phyloP scores from a whole-genome alignment of 805 yeast species.

The Candida railenensis region DNA sequence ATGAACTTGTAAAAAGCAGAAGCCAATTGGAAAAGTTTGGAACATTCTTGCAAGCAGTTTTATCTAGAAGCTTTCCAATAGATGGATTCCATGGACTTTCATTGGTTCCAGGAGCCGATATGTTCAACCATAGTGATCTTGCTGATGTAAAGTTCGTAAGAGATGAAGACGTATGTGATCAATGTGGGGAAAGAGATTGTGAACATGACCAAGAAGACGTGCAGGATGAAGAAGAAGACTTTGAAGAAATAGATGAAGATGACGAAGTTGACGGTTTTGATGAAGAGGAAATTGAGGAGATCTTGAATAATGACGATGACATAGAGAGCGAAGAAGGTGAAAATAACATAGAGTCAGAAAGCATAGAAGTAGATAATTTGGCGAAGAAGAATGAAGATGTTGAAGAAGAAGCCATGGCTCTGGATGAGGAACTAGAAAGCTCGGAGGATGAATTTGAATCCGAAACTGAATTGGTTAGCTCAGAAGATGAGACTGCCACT shows the following conservation, averaged over 20 bases:
- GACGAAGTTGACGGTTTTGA: too few relatives aligned
- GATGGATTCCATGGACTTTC: conserved; percentile 75
- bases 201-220: conserved; percentile 23
- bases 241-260: conserved; percentile 11
- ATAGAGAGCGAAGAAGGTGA: conserved; percentile 14
- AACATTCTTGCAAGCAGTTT: conserved; percentile 56
- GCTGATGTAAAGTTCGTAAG: conserved; percentile 32
- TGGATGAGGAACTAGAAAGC: conserved; percentile 8
- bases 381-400: conserved; percentile 5
- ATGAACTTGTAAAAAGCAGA: conserved; percentile 22
- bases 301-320: conserved; percentile 13
- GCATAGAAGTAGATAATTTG: conserved; percentile 1
- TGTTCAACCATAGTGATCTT: conserved; percentile 52
- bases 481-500: not conserved
- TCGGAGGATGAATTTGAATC: conserved; percentile 10
- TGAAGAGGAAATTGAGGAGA: conserved; percentile 14
- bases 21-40: conserved; percentile 41
- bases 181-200: conserved; percentile 34
- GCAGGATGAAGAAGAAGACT: conserved; percentile 16
- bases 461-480: conserved; percentile 9
- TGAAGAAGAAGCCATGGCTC: conserved; percentile 9
- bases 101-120: conserved; percentile 87
- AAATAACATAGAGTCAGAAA: conserved; percentile 7
- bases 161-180: conserved; percentile 23
- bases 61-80: conserved; percentile 78